Base-by-base conservation (phyloP, 768 basidiomycete species). In the Leccinum olivaceopallidum region DNA sequence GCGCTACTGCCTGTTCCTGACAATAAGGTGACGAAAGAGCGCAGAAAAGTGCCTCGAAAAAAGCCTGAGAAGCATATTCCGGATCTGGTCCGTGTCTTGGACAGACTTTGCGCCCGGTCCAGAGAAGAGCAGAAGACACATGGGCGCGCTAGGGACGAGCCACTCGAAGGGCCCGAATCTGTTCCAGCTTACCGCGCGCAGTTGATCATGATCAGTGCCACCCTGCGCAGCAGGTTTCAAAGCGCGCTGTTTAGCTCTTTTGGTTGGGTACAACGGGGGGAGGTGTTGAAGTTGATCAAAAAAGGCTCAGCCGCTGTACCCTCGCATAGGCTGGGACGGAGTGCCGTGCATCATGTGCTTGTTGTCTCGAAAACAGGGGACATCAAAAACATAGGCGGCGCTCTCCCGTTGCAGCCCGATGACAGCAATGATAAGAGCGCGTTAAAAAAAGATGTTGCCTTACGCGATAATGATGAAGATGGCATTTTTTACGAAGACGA, bases 131-230 rank as follows among this genome's bases (percentile, higher is more conserved):
- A 22, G 2, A 9, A 14, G 22, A 57, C 24, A 54, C n/a, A 44
- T 30, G 32, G 8, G 6, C 36, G 30, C 36, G 30, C 53, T 9
- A 24, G 56, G 44, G 66, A 63, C 50, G 57, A 37, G 52, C 54
- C 66, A 47, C 32, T 55, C 37, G 57, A 53, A 62, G 63, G 56
- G 51, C 51, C 9, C 16, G 44, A 60, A 37, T 53, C 55, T 49
- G 12, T 56, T 42, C 57, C 57, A n/a, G 44, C 48, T 22, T 22
- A 53, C 72, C 75, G 62, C 28, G 83, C 88, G 24, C 90, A 91
- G 69, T 71, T 90, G 56, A 76, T 92, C 48, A 72, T 90, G 68
- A 81, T 85, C 53, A 90, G 88, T 68, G 90, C 90, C 47, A 92
- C 90, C 7, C 76, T 92, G 63, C 79, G 83, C 48, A 78, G 75